Conservation (phyloP, 2,329 filamentous ascomycete genomes). For the Phaeosphaeriaceae sp. region DNA sequence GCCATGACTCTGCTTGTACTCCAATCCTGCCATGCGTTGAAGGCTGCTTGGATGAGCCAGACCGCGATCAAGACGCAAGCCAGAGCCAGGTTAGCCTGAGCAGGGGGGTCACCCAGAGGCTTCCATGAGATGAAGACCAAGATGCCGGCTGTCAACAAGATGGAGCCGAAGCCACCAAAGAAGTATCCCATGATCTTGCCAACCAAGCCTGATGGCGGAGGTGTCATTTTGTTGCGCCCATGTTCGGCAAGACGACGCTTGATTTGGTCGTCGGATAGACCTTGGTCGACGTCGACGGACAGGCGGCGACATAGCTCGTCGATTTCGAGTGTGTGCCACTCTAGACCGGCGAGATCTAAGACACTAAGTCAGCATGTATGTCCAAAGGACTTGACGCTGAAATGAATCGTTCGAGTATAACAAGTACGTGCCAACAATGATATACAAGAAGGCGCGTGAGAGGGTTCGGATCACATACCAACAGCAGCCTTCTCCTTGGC, state of each 20-base stretch:
- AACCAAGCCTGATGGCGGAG: conserved; percentile 67
- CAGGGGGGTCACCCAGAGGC: conserved; percentile 75
- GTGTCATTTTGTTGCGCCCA: conserved; percentile 71
- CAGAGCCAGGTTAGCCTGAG: conserved; percentile 72
- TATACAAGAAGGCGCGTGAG: no score
- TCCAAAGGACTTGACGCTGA: conserved; percentile 2
- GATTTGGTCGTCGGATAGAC: conserved; percentile 67
- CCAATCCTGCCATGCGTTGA: conserved; percentile 73
- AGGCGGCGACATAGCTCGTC: conserved; percentile 68
- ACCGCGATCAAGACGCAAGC: conserved; percentile 76
- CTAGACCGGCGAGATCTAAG: conserved; percentile 59
- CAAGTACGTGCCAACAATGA: no score
- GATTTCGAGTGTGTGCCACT: conserved; percentile 70
- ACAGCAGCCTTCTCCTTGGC: conserved; percentile 44
- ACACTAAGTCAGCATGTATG: conserved; percentile 19
- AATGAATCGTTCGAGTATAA: neutral
- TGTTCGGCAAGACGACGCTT: conserved; percentile 63
- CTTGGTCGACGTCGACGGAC: conserved; percentile 61
- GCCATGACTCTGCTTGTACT: conserved; percentile 79
- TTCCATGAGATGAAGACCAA: conserved; percentile 81
- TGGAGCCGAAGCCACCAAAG: conserved; percentile 77
- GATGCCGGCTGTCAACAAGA: conserved; percentile 72
- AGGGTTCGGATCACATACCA: conserved; percentile 24
- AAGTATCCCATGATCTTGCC: conserved; percentile 71
- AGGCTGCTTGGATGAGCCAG: conserved; percentile 64